phyloP scores from a whole-genome alignment of 306 rosid genomes.

The Betula pendula region DNA sequence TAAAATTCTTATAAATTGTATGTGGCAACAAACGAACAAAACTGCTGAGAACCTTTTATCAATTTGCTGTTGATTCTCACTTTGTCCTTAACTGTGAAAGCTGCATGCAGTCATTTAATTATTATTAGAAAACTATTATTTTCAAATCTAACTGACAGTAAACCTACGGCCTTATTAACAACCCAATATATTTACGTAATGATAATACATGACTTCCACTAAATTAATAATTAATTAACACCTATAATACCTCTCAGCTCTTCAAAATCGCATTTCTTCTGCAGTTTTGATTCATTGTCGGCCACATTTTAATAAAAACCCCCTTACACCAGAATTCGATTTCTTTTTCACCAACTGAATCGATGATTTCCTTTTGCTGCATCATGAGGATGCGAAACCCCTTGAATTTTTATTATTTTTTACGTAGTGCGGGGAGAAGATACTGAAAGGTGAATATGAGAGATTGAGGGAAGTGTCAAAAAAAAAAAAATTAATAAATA shows the following conservation, averaged over 20 bases:
- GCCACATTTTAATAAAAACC: not conserved
- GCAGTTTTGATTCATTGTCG: not conserved
- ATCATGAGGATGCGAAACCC: no score
- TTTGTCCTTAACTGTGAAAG: slow-evolving; percentile 10
- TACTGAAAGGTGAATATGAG: no score
- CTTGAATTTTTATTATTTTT: no score
- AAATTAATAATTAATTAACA: not conserved
- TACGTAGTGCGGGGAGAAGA: no score
- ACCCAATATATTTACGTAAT: not conserved
- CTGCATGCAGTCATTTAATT: not conserved
- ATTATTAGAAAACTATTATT: not conserved
- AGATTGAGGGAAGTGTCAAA: no score
- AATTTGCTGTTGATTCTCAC: not conserved
- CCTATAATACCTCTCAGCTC: not conserved
- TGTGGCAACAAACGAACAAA: not conserved
- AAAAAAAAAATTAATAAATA: no score
- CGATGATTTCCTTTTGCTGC: no score
- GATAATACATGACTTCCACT: not conserved
- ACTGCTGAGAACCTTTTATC: not conserved
- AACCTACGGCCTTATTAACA: slow-evolving; percentile 1
- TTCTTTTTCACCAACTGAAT: not conserved
- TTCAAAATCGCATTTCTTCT: no score
- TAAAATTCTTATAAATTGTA: not conserved
- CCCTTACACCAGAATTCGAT: not conserved
- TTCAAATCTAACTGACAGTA: not conserved